Evolutionary conservation across 129 eudicot species (phyloP), one percentile per base, ranked within the genome.

Genomic region (Flaveria bidentis): DNA sequence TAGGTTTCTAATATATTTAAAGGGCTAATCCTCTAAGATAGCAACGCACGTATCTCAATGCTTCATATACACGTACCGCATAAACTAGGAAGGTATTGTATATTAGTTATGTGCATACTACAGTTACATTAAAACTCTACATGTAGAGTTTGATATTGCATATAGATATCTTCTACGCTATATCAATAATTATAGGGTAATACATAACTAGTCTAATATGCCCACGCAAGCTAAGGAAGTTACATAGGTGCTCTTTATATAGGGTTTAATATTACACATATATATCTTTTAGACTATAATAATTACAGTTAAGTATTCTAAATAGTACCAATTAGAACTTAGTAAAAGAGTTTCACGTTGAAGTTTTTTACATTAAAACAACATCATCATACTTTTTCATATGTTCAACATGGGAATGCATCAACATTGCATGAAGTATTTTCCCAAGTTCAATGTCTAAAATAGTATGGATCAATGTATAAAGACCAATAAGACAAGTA

Each of bases 331-430:
- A 4, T 23, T 53, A 17, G 23, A 53, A 53, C 30, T 57, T 10
- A 23, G 7, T 25, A 26, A 25, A 61, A 26, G 67, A 1, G 18
- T 61, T 28, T 5, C 67, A 26, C 12, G 26, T 28, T 12, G 44
- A 26, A 4, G 18, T 6, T 61, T 26, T 26, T 13, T 26, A 60
- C 15, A 9, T 57, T 45, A 45, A 20, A 22, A 57, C 10, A 9
- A 9, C 44, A 45, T 44, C 64, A 57, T 22, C 64, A 20, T 25
- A 60, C n/a, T 61, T 12, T 70, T 64, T 52, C 25, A 81, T 65
- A 45, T 50, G 28, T 18, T 22, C 18, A 56, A 60, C 23, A 72
- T 30, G 36, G 66, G 12, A 55, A 18, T 55, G 18, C 62, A 55
- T 55, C 9, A 17, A 18, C 1, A 55, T 17, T 18, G 62, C 18